A percentile compares a stretch with the other conserved stretches of the same genome.
These are phyloP conservation scores for Hansenula sp. DNA, from an alignment of 1,139 yeast genomes.

Conservation along the genomic window DNA sequence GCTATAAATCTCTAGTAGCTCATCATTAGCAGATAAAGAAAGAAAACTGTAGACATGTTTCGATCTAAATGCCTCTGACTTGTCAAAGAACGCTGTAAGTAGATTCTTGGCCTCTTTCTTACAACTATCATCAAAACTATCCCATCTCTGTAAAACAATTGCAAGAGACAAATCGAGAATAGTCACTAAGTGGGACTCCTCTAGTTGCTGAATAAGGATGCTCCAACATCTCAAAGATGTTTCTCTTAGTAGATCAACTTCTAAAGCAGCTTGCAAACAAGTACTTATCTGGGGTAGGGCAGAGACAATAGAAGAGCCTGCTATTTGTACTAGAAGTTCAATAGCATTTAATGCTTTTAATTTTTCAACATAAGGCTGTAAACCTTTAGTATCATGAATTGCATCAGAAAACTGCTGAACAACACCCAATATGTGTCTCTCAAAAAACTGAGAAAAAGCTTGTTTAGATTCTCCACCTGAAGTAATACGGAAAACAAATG, in stretches of 20 bases:
- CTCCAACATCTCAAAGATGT: conserved; percentile 69
- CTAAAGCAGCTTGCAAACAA: conserved; percentile 78
- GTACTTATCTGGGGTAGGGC: conserved; percentile 89
- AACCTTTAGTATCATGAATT: conserved; percentile 68
- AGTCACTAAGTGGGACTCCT: conserved; percentile 47
- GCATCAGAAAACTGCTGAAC: conserved; percentile 77
- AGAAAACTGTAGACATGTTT: conserved; percentile 41
- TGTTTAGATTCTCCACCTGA: conserved; percentile 21
- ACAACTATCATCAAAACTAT: conserved; percentile 40
- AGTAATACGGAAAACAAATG: conserved; percentile 21
- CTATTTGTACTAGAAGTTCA: conserved; percentile 58
- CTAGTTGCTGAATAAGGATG: conserved; percentile 45
- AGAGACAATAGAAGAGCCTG: conserved; percentile 59
- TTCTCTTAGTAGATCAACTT: conserved; percentile 53
- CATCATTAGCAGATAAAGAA: conserved; percentile 44
- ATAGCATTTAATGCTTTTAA: conserved; percentile 71
- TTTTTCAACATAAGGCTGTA: conserved; percentile 69
- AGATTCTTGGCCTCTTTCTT: conserved; percentile 27
- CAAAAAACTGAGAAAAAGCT: conserved; percentile 32
- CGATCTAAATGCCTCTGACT: conserved; percentile 23
- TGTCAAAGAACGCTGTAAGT: conserved; percentile 23
- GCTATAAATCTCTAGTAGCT: conserved; percentile 28
- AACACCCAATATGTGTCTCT: conserved; percentile 66
- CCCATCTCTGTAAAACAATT: conserved; percentile 62
- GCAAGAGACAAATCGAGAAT: conserved; percentile 55